phyloP scores from a whole-genome alignment of 345 rosid species.

The Dipteronia sinensis region DNA sequence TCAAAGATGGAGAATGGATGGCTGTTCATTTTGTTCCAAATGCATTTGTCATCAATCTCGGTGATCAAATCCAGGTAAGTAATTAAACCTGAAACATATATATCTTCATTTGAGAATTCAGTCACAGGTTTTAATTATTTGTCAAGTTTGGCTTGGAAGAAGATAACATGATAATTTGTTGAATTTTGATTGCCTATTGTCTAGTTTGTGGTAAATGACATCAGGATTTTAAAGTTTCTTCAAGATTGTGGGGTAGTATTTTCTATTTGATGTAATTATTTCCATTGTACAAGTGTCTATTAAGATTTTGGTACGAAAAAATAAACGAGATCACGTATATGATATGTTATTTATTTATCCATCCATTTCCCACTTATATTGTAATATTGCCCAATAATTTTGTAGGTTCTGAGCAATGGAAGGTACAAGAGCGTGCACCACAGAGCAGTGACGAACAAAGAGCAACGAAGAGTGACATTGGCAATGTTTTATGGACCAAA shows the following conservation, averaged over 20 bases:
- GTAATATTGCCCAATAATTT: background rate
- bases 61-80: conserved; percentile 30
- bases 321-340: too few species aligned
- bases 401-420: background rate
- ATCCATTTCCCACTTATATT: too few species aligned
- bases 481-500: conserved; percentile 20
- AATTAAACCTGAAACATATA: background rate
- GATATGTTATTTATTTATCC: too few species aligned
- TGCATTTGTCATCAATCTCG: conserved; percentile 32
- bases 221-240: too few species aligned
- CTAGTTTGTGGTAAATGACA: background rate
- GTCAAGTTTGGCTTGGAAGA: too few species aligned
- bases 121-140: background rate
- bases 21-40: conserved; percentile 19
- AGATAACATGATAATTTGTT: too few species aligned
- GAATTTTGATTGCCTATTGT: background rate
- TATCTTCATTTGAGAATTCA: background rate
- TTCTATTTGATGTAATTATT: too few species aligned
- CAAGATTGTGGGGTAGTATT: too few species aligned
- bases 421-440: conserved; percentile 24
- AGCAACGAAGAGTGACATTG: conserved; percentile 4
- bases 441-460: conserved; percentile 19
- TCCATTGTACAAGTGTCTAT: too few species aligned
- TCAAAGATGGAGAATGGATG: conserved; percentile 34
- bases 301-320: too few species aligned